phyloP scores from a whole-genome alignment of 192 early-diverging fungal species.

The Backusella tarrabulga region DNA sequence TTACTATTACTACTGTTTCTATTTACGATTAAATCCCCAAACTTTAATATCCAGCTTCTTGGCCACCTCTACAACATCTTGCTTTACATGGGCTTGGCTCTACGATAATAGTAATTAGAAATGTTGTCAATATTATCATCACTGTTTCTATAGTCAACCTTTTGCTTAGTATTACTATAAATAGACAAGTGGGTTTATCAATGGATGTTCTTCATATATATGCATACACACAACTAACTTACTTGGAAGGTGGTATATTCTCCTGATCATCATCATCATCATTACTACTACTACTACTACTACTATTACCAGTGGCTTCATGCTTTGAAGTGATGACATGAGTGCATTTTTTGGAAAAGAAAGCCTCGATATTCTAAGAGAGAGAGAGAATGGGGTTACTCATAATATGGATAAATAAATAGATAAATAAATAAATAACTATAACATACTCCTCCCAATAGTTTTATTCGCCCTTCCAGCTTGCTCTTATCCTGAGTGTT shows the following conservation, averaged over 20 bases:
- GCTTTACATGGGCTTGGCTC: background rate
- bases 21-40: conserved; percentile 22
- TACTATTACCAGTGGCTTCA: background rate
- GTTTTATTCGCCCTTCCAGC: background rate
- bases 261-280: background rate
- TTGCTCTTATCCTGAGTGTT: background rate
- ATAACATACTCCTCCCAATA: background rate
- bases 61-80: conserved; percentile 16
- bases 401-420: background rate
- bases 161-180: background rate
- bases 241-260: background rate
- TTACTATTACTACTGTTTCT: too few relatives aligned
- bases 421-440: background rate
- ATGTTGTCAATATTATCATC: background rate
- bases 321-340: conserved; percentile 23
- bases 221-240: background rate
- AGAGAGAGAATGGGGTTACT: background rate
- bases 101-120: background rate
- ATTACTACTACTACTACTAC: too few relatives aligned
- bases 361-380: conserved; percentile 10
- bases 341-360: conserved; percentile 32
- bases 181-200: background rate
- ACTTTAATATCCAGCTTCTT: background rate
- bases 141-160: background rate
- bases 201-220: background rate